A percentile compares a stretch with the other conserved stretches of the same genome.
These are phyloP conservation scores for Dactylis glomerata DNA, from an alignment of 176 grass and related monocot species.

Conservation along the genomic window DNA sequence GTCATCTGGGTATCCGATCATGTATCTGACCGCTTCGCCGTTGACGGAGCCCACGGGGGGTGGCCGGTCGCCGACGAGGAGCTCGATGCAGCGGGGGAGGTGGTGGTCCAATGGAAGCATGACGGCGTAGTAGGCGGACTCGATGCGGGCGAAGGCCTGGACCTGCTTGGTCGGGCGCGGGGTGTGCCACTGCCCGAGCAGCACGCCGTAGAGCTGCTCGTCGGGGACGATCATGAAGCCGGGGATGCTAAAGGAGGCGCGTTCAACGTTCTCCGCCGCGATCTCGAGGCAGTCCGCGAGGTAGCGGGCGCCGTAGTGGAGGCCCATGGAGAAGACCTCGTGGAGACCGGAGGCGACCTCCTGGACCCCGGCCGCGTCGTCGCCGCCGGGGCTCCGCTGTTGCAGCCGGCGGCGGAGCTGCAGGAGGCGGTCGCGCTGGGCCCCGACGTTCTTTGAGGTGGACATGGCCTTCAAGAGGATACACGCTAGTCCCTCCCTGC, in stretches of 20 bases:
- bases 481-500: neutral
- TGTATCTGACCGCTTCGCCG: neutral
- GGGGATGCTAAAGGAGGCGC: neutral
- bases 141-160: neutral
- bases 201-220: neutral
- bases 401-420: neutral
- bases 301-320: neutral
- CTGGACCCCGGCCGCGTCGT: neutral
- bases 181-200: neutral
- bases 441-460: neutral
- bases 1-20: neutral
- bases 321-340: neutral
- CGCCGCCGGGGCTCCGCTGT: neutral
- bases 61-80: neutral
- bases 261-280: neutral
- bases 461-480: neutral
- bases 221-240: neutral
- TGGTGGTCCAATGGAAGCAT: neutral
- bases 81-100: neutral
- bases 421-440: neutral
- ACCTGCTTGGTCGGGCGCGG: neutral
- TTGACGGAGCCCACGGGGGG: neutral
- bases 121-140: neutral
- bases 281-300: neutral
- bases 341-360: neutral